phyloP scores from a whole-genome alignment of 257 asterid species.

The Ehretia macrophylla region DNA sequence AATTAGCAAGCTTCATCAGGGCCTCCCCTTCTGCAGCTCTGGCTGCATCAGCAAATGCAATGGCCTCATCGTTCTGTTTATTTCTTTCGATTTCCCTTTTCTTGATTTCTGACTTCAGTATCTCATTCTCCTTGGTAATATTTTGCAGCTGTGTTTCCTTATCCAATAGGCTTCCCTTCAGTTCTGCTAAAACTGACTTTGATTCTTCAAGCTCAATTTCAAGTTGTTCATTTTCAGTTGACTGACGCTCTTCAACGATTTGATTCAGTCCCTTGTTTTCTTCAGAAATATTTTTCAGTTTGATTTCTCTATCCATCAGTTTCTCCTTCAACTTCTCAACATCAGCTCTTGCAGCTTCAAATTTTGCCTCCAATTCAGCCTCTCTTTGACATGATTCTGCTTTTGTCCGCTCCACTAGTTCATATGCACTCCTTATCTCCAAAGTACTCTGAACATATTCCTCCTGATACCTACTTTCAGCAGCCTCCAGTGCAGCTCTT shows the following conservation, averaged over 20 bases:
- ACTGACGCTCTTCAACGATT: slow-evolving; percentile 18
- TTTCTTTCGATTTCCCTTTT: slow-evolving; percentile 36
- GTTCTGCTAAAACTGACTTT: slow-evolving; percentile 36
- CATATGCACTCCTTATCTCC: slow-evolving; percentile 63
- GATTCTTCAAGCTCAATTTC: slow-evolving; percentile 27
- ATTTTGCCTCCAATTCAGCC: slow-evolving; percentile 48
- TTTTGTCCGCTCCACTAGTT: slow-evolving; percentile 52
- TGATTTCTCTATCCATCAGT: slow-evolving; percentile 36
- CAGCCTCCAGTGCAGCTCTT: slow-evolving; percentile 58
- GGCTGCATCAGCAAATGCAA: slow-evolving; percentile 43
- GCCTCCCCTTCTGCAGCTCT: slow-evolving; percentile 66
- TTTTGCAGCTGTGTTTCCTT: slow-evolving; percentile 46
- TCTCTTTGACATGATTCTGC: slow-evolving; percentile 39
- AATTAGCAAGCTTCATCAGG: slow-evolving; percentile 47
- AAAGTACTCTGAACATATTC: slow-evolving; percentile 54
- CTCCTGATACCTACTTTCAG: slow-evolving; percentile 62
- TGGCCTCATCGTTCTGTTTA: slow-evolving; percentile 37
- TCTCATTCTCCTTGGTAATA: slow-evolving; percentile 52
- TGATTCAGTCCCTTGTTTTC: slow-evolving; percentile 22
- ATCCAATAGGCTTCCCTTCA: slow-evolving; percentile 39
- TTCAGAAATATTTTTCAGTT: slow-evolving; percentile 14
- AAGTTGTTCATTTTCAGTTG: slow-evolving; percentile 21
- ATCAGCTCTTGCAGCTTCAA: slow-evolving; percentile 36
- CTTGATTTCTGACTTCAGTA: slow-evolving; percentile 49
- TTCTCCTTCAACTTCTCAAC: slow-evolving; percentile 42